Percentiles rank a stretch among this genome's conserved stretches.
These are phyloP conservation scores for Phytophthora gonapodyides DNA, from an alignment of 352 stramenopile genomes.

Conservation along the genomic window DNA sequence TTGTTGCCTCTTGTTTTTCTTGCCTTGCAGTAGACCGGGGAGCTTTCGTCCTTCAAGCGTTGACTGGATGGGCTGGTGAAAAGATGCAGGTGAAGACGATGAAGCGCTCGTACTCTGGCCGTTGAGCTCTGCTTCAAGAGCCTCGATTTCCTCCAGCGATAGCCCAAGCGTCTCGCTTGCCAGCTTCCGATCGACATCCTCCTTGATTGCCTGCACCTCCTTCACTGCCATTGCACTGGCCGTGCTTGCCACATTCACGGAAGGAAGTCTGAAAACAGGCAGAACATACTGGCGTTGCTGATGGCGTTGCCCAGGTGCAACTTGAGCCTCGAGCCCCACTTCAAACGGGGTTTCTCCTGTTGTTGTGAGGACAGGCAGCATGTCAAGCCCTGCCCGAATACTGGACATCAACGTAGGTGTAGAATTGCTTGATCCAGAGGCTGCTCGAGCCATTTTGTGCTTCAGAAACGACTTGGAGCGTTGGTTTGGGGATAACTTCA, in stretches of 20 bases:
- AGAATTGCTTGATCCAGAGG: slow-evolving; percentile 15
- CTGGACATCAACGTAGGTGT: slow-evolving; percentile 12
- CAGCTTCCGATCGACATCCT: slow-evolving; percentile 57
- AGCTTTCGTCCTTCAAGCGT: slow-evolving; percentile 24
- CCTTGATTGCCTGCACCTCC: slow-evolving; percentile 49
- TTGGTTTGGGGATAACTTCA: slow-evolving; percentile 49
- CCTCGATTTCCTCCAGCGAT: slow-evolving; percentile 68
- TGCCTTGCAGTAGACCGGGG: slow-evolving; percentile 17
- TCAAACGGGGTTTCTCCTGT: slow-evolving; percentile 77
- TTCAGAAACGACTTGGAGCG: slow-evolving; percentile 45
- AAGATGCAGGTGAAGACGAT: background rate
- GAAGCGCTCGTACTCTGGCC: slow-evolving; percentile 17
- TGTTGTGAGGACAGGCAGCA: slow-evolving; percentile 75
- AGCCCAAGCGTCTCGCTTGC: slow-evolving; percentile 71
- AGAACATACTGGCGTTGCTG: slow-evolving; percentile 52
- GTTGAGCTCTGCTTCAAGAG: slow-evolving; percentile 59
- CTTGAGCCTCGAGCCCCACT: slow-evolving; percentile 47
- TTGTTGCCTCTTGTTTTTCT: slow-evolving; percentile 14
- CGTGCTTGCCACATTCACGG: slow-evolving; percentile 52
- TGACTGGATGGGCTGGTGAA: slow-evolving; percentile 14
- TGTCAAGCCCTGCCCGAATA: slow-evolving; percentile 52
- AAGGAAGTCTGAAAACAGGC: slow-evolving; percentile 72
- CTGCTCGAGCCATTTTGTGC: slow-evolving; percentile 44
- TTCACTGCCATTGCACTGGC: slow-evolving; percentile 43
- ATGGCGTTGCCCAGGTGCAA: slow-evolving; percentile 17